Base-by-base conservation (phyloP, 805 yeast species). In the Nakazawaea molendinolei region DNA sequence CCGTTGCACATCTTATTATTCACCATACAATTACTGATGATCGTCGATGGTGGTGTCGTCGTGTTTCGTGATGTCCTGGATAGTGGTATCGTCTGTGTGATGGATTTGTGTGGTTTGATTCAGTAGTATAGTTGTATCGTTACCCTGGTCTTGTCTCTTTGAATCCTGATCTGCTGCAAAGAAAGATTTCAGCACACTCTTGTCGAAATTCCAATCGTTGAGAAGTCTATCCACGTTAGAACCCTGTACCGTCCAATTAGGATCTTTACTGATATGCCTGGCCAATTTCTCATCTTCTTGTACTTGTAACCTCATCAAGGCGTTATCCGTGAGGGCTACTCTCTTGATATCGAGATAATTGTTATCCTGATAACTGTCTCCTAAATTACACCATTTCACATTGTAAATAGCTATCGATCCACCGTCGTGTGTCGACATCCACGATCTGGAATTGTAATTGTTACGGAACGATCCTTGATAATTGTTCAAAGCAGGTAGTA, bases 391-490 rank as follows among this genome's bases (percentile, higher is more conserved):
- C 76, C 76, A 73, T 45, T 64, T 62, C 29, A 77, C 76, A 33
- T 60, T 63, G 44, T 71, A 73, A 3, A 92, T 62, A 4, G 80
- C 77, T 38, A 69, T 65, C 26, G 95, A 81, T 30, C 78, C 69
- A 1, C 98, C 98, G 51, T 83, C 86, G 53, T 90, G 98, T 5
- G 58, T 58, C 8, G 65, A 50, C 2, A 54, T 51, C 97, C 97
- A 90, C 3, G 74, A 56, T 34, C 97, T 69, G 1, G 95, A 76
- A 49, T 76, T 74, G 42, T 89, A 60, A 5, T 83, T 89, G 55
- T 83, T 67, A 32, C 83, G 69, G 50, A 56, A 78, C 24, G 70
- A 63, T 1, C 95, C 94, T 14, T 59, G 55, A 51, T 92, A 90
- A 23, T 49, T 42, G n/a, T 63, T 61, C 31, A 92, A 61, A 2